Conservation (phyloP, 495 filamentous ascomycete species). For the Lentithecium fluviatile region DNA sequence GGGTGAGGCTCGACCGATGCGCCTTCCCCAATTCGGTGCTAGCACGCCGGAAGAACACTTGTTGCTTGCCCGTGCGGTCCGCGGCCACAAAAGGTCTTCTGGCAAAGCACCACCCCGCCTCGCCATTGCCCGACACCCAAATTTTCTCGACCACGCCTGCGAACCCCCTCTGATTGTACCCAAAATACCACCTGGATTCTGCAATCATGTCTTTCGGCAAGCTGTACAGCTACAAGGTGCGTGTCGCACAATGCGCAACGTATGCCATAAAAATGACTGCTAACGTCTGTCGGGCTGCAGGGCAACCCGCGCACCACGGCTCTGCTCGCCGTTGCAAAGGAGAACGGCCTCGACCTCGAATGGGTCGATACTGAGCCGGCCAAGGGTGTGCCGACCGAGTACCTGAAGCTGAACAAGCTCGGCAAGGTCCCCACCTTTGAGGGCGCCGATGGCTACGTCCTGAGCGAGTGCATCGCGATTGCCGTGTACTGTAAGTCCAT, state of each 20-base stretch:
- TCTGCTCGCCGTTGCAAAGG: constrained; percentile 89
- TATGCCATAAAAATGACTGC: constrained; percentile 8
- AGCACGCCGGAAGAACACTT: background rate
- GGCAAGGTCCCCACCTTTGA: constrained; percentile 91
- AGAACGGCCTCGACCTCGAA: constrained; percentile 88
- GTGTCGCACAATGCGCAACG: constrained; percentile 38
- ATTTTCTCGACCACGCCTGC: constrained; percentile 7
- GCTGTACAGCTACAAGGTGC: constrained; percentile 83
- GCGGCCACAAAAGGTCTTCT: constrained; percentile 4
- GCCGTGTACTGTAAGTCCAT: constrained; percentile 88
- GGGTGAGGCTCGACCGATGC: background rate
- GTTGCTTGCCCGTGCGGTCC: background rate
- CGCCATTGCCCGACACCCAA: constrained; percentile 4
- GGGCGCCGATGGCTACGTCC: constrained; percentile 84
- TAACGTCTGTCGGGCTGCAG: constrained; percentile 50
- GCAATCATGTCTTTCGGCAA: constrained; percentile 90
- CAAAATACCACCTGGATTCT: constrained; percentile 20
- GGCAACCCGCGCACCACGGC: constrained; percentile 84
- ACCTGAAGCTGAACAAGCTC: constrained; percentile 80
- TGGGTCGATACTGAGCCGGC: constrained; percentile 65
- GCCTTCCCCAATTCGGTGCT: background rate
- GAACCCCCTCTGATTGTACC: constrained; percentile 2
- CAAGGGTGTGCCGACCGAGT: constrained; percentile 64
- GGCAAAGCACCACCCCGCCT: constrained; percentile 4
- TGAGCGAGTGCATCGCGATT: constrained; percentile 90